Percentiles rank a stretch among this genome's conserved stretches.
Conservation (phyloP, 768 basidiomycete species). For the Mycena sanguinolenta region DNA sequence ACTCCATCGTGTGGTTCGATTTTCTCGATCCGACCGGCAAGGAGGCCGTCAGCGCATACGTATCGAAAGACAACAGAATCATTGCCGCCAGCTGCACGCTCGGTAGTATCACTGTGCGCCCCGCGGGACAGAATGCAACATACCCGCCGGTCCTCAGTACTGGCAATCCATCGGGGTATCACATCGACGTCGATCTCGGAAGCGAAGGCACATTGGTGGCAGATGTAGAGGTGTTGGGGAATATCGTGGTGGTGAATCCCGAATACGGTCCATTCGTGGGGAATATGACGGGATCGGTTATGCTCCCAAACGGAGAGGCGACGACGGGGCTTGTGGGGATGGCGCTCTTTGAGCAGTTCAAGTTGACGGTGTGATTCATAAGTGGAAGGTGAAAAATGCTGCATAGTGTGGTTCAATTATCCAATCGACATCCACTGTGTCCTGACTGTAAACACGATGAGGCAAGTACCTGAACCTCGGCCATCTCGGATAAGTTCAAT, state of each 20-base stretch:
- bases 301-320: not conserved
- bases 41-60: slow-evolving; percentile 32
- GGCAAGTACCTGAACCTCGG: too few species aligned
- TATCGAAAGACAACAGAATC: slow-evolving; percentile 25
- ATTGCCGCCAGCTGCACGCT: slow-evolving; percentile 20
- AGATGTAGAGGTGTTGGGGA: not conserved
- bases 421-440: too few species aligned
- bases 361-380: slow-evolving; percentile 3
- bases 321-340: slow-evolving; percentile 9
- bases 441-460: too few species aligned
- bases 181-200: slow-evolving; percentile 3
- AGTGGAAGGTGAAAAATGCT: too few species aligned
- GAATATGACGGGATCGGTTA: slow-evolving; percentile 3
- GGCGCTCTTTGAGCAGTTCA: slow-evolving; percentile 30
- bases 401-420: too few species aligned
- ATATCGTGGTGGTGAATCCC: not conserved
- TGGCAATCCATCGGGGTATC: slow-evolving; percentile 17
- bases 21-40: slow-evolving; percentile 21
- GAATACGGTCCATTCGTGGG: slow-evolving; percentile 16
- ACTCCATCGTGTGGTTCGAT: slow-evolving; percentile 40
- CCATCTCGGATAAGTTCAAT: too few species aligned
- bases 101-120: slow-evolving; percentile 12
- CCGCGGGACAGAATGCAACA: not conserved
- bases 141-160: slow-evolving; percentile 23
- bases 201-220: not conserved